Percentiles rank a stretch among this genome's conserved stretches.
Evolutionary conservation across 2,329 filamentous ascomycete genomes (phyloP).

Genomic region (Elsinoe fawcettii): DNA sequence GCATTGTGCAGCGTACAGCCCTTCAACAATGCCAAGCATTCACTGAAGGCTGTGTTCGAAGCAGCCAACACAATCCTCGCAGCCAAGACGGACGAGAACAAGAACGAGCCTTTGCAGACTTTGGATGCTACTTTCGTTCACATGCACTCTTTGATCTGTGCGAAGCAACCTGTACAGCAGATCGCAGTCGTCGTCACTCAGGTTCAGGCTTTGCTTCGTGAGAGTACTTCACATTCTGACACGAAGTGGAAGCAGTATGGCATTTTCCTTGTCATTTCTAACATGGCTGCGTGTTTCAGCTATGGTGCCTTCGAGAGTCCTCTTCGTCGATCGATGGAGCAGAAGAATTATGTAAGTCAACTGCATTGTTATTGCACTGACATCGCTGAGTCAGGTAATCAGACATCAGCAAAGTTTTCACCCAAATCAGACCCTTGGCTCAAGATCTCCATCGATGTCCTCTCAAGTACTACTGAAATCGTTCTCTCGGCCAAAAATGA

Average conservation of each 20-base stretch:
- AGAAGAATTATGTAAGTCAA: slow-evolving; percentile 14
- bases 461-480: slow-evolving; percentile 35
- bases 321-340: slow-evolving; percentile 36
- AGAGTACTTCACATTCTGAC: not conserved
- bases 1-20: slow-evolving; percentile 60
- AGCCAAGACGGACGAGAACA: not conserved
- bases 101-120: not conserved
- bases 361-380: not conserved
- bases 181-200: not conserved
- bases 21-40: slow-evolving; percentile 61
- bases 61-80: not conserved
- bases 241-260: slow-evolving; percentile 49
- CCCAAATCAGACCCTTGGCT: slow-evolving; percentile 23
- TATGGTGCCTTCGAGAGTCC: slow-evolving; percentile 47
- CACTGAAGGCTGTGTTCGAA: slow-evolving; percentile 56
- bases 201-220: not conserved
- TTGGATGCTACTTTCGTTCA: slow-evolving; percentile 4
- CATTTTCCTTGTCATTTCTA: slow-evolving; percentile 52
- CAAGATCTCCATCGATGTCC: slow-evolving; percentile 32
- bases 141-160: slow-evolving; percentile 4
- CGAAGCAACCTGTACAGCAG: not conserved
- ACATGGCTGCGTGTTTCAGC: slow-evolving; percentile 46
- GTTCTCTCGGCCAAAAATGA: slow-evolving; percentile 25
- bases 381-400: not conserved
- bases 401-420: not conserved